These are phyloP conservation scores for Heliamphora pulchella DNA, from an alignment of 179 eudicot genomes.

Conservation along the genomic window DNA sequence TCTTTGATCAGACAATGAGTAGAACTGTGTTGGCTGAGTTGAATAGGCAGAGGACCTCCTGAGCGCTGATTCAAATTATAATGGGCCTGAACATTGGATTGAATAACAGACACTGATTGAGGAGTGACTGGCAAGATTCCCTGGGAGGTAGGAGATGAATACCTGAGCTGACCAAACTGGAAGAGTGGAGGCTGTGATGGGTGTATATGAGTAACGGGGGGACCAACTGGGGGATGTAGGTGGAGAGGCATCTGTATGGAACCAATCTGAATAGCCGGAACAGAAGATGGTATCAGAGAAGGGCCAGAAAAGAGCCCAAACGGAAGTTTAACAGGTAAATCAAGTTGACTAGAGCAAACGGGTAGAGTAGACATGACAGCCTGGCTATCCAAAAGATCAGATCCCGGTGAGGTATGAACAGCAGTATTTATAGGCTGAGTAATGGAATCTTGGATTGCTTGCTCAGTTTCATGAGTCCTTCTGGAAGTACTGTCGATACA, in stretches of 20 bases:
- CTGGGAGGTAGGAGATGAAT: slow-evolving; percentile 66
- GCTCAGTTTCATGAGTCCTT: slow-evolving; percentile 27
- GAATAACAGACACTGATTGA: slow-evolving; percentile 60
- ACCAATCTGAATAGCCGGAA: slow-evolving; percentile 95
- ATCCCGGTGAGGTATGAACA: slow-evolving; percentile 20
- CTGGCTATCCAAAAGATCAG: slow-evolving; percentile 30
- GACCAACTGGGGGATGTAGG: slow-evolving; percentile 66
- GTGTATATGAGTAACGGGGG: slow-evolving; percentile 60
- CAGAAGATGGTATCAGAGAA: slow-evolving; percentile 83
- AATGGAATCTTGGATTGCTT: slow-evolving; percentile 27
- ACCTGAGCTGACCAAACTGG: slow-evolving; percentile 90
- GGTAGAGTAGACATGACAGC: slow-evolving; percentile 30
- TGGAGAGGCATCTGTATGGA: slow-evolving; percentile 99
- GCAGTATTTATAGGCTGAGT: slow-evolving; percentile 26
- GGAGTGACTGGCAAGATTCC: slow-evolving; percentile 67
- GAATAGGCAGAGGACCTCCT: slow-evolving; percentile 31
- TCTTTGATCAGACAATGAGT: slow-evolving; percentile 32
- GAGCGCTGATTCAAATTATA: slow-evolving; percentile 46
- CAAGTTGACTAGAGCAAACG: slow-evolving; percentile 38
- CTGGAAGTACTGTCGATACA: slow-evolving; percentile 22
- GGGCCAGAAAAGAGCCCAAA: slow-evolving; percentile 97
- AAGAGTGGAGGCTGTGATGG: slow-evolving; percentile 68
- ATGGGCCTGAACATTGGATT: slow-evolving; percentile 45
- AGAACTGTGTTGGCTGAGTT: slow-evolving; percentile 32
- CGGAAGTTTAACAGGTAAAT: slow-evolving; percentile 73